Base-by-base conservation (phyloP, 192 early-diverging fungal genomes). In the Dimargaris cristalligena region DNA sequence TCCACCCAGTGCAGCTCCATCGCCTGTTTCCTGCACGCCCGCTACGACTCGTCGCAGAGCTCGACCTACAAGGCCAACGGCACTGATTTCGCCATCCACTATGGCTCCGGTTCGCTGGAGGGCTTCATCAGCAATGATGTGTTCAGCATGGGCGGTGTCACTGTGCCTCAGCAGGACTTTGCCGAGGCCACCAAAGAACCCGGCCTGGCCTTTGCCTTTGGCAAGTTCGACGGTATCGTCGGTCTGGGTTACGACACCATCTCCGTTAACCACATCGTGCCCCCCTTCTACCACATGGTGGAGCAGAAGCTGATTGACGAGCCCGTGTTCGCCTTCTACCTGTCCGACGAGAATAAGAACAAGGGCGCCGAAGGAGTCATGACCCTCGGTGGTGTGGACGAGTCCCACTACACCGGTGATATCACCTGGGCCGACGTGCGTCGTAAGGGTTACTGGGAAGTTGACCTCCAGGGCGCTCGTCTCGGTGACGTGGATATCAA, bases 371-470 rank as follows among this genome's bases (percentile, higher is more conserved):
- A 78, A 6, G 95, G 95, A 46, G 89, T 90, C 68, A 80, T 99
- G 67, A 74, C 84, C 26, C 85, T 99, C 66, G 95, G 95, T 50
- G 92, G 83, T 28, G 64, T 85, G 44, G 82, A 97, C 70, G 44
- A 81, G 59, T 74, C 72, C 28, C 89, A 84, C 65, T 94, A 81
- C 68, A 70, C 60, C 9, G 85, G 85, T 34, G 73, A 83, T 13
- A 69, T 87, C 52, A 62, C 75, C 48, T 99, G 87, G 85, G 82
- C 90, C 51, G 78, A 87, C 25, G 84, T 99, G 59, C 76, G 80
- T 44, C 84, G 91, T 65, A 90, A 91, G 72, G 92, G 81, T 0
- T 99, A 99, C 75, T 99, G 95, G 95, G 95, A 99, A 72, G 90
- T 97, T 48, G 82, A 84, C 31, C 71, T 99, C 20, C 73, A 85